Evolutionary conservation across 2,329 filamentous ascomycete genomes (phyloP), one percentile per base, ranked within the genome.

Genomic region (Penicillium sp.): DNA sequence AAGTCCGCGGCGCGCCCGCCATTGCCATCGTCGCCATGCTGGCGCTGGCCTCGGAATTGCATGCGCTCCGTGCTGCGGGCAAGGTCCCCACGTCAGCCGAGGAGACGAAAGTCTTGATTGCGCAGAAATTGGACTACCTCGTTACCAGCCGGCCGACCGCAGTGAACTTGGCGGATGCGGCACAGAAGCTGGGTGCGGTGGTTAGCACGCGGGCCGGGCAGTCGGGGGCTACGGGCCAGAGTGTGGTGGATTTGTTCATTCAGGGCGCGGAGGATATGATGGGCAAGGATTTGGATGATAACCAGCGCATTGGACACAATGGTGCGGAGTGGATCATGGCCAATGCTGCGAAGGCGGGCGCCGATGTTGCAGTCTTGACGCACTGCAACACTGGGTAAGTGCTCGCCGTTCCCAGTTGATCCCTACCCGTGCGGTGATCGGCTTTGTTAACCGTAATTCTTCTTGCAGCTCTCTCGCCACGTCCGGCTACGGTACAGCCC

Each of bases 21-120:
- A 99, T 99, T 75, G 95, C 95, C 47, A 98, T 99, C 65, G 95
- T 99, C n/a, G 95, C 95, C 22, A 91, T 90, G 20, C 84, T 99
- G 37, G 89, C 91, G 2, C 85, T 97, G 38, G 93, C 92, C 1
- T 91, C 96, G 8, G 94, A 98, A 75, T 78, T 98, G 8, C 81
- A 87, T 53, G 84, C 69, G 60, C 78, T 76, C 7, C 55, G 67
- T 7, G 52, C 64, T 2, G 42, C 64, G 22, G 66, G 67, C 15
- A 81, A 80, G 64, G 67, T 83, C 5, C 78, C 84, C 1, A 63
- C 77, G 37, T 75, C 80, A 4, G 83, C 85, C 0, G 86, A 90
- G 50, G 84, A 90, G 52, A 85, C 93, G 47, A 77, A 77, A 54
- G 67, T 84, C 2, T 90, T 90, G 73, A 91, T 97, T 64, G 81